Evolutionary conservation across 176 grass and related monocot genomes (phyloP), one percentile per base, ranked within the genome.

Genomic region (Phoenix roebelenii): DNA sequence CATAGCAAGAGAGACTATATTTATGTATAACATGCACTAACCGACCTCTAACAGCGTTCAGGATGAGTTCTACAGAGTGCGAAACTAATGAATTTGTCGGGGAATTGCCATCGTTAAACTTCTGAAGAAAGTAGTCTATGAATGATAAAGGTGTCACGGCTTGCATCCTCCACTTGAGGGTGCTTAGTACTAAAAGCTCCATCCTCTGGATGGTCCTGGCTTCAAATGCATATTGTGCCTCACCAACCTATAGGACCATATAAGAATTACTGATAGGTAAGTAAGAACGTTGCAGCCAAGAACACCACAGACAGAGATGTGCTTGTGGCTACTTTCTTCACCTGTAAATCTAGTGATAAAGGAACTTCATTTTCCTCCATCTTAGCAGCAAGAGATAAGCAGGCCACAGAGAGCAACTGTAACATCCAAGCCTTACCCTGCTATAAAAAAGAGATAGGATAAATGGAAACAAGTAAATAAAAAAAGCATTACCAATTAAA

Each of bases 321-420:
- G 35, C 10, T 44, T 44, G 35, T 14, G 35, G 35, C 12, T 44
- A 44, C 28, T 44, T 44, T 44, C 7, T 63, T 77, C 57, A 90
- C 91, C 86, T 96, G 86, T 68, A 96, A 72, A 65, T 96, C 78
- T 65, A 63, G 75, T 55, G 78, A 67, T 67, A 63, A 67, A 81
- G 80, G 83, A 71, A 80, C 51, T 62, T 79, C 56, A 7, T 72
- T 77, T 67, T 90, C 91, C 80, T 90, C 91, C 80, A 96, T 81
- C 76, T 96, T 96, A 49, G 60, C 75, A 69, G 86, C 83, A 64
- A 90, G 57, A 51, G 91, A 87, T 72, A 96, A 72, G 68, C 86
- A 96, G 63, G 80, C 72, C 52, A 96, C 80, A 49, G 86, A 85
- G 52, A 96, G 18, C 61, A 96, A 70, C 51, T 85, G 91, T 77